Conservation (phyloP, 106 monocot species). For the Dioscorea dumetorum region DNA sequence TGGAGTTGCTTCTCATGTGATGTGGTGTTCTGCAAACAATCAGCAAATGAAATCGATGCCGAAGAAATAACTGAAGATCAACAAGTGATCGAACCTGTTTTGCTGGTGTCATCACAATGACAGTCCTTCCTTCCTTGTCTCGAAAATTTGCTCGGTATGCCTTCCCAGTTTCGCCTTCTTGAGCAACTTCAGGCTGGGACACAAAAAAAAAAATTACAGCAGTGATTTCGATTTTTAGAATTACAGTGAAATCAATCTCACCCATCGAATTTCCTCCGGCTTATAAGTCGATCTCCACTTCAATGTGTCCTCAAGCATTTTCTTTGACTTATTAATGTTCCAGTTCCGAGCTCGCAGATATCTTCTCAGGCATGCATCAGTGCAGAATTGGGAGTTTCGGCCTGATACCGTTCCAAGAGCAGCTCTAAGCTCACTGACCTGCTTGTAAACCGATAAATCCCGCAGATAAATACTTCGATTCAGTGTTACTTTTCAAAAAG, state of each 20-base stretch:
- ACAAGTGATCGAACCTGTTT: slow-evolving; percentile 42
- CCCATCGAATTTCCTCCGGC: slow-evolving; percentile 85
- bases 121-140: slow-evolving; percentile 61
- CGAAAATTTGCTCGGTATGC: slow-evolving; percentile 65
- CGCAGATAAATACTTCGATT: too few species aligned
- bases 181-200: slow-evolving; percentile 55
- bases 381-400: slow-evolving; percentile 33
- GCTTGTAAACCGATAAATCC: not conserved
- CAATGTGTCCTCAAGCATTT: slow-evolving; percentile 81
- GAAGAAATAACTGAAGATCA: not conserved
- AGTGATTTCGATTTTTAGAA: too few species aligned
- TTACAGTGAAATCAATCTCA: slow-evolving; percentile 12
- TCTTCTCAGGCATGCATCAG: slow-evolving; percentile 64
- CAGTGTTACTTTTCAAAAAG: too few species aligned
- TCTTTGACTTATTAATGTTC: slow-evolving; percentile 68
- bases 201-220: not conserved
- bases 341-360: slow-evolving; percentile 76
- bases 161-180: slow-evolving; percentile 90
- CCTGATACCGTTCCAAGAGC: slow-evolving; percentile 52
- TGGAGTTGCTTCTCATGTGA: slow-evolving; percentile 74
- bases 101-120: slow-evolving; percentile 68
- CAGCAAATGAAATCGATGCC: not conserved
- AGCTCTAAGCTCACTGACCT: slow-evolving; percentile 57
- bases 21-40: slow-evolving; percentile 50
- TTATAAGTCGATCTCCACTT: slow-evolving; percentile 66